Base-by-base conservation (phyloP, 805 yeast genomes). In the Hanseniaspora occidentalis region DNA sequence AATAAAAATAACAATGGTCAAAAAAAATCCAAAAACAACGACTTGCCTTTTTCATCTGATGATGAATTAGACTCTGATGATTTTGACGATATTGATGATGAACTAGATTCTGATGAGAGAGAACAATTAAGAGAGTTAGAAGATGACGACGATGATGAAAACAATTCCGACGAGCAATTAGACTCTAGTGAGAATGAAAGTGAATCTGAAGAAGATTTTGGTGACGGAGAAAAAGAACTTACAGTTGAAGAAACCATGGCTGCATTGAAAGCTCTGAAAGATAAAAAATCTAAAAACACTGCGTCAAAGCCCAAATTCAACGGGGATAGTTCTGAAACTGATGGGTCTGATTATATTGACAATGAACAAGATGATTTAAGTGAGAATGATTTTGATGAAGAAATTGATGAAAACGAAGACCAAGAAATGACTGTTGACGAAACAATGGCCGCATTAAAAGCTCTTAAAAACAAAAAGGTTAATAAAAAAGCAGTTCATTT, bases 181-280 rank as follows among this genome's bases (percentile, higher is more conserved):
- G 44, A 46, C 7, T 24, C 22, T 17, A 34, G 35, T 14, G 39
- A 29, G 7, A 22, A 43, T 18, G 11, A 17, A 18, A 27, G 19
- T 23, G 19, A 42, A 33, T 21, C 25, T 19, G 35, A 51, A 9
- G 51, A 49, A 16, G 58, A 50, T 35, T 53, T 53, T 43, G 57
- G 60, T 55, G 62, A 50, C 6, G 62, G 54, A 7, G 48, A 52
- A 19, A 57, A 51, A 35, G 58, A 57, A 3, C 58, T 60, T 47
- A 58, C 62, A 9, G 65, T 56, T 2, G 69, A 58, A 36, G 70
- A 66, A 34, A 70, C 70, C 2, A 64, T 65, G 65, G 66, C 60
- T 1, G 64, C 68, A 4, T 50, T 69, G 39, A 66, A 57, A 53
- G 64, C 63, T 25, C 45, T 62, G 40, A 71, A 65, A 48, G 63